Base-by-base conservation (phyloP, 352 stramenopile species). In the Hyaloperonospora arabidopsidis region DNA sequence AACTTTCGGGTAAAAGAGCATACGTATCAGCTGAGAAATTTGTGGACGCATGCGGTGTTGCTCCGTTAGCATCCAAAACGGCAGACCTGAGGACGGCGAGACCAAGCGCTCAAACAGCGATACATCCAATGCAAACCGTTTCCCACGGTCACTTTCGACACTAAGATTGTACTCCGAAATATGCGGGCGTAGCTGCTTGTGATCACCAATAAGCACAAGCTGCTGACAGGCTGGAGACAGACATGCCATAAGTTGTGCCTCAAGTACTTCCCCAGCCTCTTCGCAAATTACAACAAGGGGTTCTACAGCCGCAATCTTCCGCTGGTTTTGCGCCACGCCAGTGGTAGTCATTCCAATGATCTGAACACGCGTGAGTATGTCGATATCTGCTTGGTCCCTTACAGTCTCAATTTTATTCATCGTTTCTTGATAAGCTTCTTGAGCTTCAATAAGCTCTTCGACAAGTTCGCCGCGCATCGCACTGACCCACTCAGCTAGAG, bases 271-370 rank as follows among this genome's bases (percentile, higher is more conserved):
- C 14, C 79, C 85, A 18, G 87, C 87, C 70, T 96, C 87, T 63
- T 95, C 85, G 29, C 87, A 83, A 49, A 96, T 76, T 1, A 96
- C 70, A n/a, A 95, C 72, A 2, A 72, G 71, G 13, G 82, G 66
- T 7, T 60, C 62, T 48, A 89, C 70, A 10, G 61, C 64, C 22
- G 64, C 68, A 8, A 95, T 63, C 21, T 91, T 70, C 22, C 85
- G 61, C 28, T 75, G 71, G 45, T 87, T 75, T 63, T 81, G 82
- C 11, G 84, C 86, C n/a, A 78, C 80, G 17, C 81, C 82, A 14
- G 82, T 84, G 21, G 84, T 95, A 7, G 84, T 95, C 57, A 87
- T 84, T 17, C 86, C 86, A 43, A 95, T 87, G 19, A 95, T 73
- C 18, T 78, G 64, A 25, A 71, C 61, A 12, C 45, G 22, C 5